A percentile compares a stretch with the other conserved stretches of the same genome.
Evolutionary conservation across 768 basidiomycete species (phyloP).

Genomic region (Leucocoprinus birnbaumii): DNA sequence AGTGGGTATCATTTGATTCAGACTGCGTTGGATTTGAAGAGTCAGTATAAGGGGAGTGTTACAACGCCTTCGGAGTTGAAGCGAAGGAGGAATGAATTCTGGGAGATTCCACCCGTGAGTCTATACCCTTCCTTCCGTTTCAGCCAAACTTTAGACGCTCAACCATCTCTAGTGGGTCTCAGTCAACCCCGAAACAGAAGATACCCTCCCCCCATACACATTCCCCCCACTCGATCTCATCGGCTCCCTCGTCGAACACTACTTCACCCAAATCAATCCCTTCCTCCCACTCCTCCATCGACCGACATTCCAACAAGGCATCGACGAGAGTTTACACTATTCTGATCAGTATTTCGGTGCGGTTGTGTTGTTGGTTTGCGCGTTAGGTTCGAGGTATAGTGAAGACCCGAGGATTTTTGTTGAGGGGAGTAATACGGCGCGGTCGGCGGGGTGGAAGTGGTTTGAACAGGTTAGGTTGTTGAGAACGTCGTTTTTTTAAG

Average conservation of each 20-base stretch:
- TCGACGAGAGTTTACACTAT: conserved; percentile 48
- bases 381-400: conserved; percentile 57
- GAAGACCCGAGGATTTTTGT: conserved; percentile 61
- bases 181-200: conserved; percentile 20
- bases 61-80: conserved; percentile 22
- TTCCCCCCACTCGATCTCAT: conserved; percentile 59
- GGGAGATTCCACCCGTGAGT: conserved; percentile 45
- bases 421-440: conserved; percentile 37
- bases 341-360: conserved; percentile 47
- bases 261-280: conserved; percentile 56
- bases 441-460: conserved; percentile 62
- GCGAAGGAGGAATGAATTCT: conserved; percentile 43
- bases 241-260: conserved; percentile 53
- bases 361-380: conserved; percentile 61
- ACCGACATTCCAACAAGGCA: conserved; percentile 57
- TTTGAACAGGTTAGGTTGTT: conserved; percentile 64
- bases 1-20: conserved; percentile 52
- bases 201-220: conserved; percentile 25
- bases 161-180: conserved; percentile 33
- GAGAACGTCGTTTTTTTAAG: conserved; percentile 52
- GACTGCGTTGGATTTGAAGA: conserved; percentile 55
- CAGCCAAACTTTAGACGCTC: no score
- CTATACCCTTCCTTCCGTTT: conserved; percentile 1
- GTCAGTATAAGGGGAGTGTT: conserved; percentile 44
- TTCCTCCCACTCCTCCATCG: conserved; percentile 70